Evolutionary conservation across 208 protist genomes (phyloP).

Genomic region (Angomonas deanei): DNA sequence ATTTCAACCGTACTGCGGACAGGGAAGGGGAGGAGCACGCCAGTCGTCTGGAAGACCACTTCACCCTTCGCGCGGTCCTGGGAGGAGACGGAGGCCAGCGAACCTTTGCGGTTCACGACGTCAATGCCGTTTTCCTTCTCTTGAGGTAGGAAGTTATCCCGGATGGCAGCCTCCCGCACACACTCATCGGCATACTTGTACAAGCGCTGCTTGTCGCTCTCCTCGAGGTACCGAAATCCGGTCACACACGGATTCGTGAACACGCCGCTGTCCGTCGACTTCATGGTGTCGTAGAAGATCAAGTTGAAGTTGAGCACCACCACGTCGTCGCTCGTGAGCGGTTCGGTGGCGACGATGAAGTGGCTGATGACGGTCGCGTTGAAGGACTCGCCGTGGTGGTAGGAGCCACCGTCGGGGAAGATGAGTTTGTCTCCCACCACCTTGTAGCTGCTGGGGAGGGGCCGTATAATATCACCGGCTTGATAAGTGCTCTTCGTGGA

Average conservation of each 20-base stretch:
- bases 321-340: constrained; percentile 27
- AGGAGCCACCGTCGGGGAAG: constrained; percentile 35
- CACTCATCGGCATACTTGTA: constrained; percentile 71
- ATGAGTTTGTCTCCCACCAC: constrained; percentile 36
- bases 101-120: constrained; percentile 33
- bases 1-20: constrained; percentile 76
- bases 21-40: constrained; percentile 67
- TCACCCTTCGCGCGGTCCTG: constrained; percentile 29
- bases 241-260: constrained; percentile 25
- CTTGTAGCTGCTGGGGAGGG: constrained; percentile 30
- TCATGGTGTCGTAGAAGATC: constrained; percentile 53
- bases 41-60: constrained; percentile 63
- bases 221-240: constrained; percentile 57
- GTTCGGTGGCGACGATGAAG: constrained; percentile 61
- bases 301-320: constrained; percentile 67
- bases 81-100: constrained; percentile 37
- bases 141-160: constrained; percentile 58
- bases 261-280: not conserved
- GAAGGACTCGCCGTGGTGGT: constrained; percentile 43
- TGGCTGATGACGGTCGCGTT: constrained; percentile 77
- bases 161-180: constrained; percentile 69
- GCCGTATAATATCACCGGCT: constrained; percentile 61
- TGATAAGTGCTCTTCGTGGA: not conserved
- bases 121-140: constrained; percentile 41
- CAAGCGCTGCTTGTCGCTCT: constrained; percentile 52